These are phyloP conservation scores for Nitzschia inconspicua DNA, from an alignment of 108 stramenopile species.

Conservation along the genomic window DNA sequence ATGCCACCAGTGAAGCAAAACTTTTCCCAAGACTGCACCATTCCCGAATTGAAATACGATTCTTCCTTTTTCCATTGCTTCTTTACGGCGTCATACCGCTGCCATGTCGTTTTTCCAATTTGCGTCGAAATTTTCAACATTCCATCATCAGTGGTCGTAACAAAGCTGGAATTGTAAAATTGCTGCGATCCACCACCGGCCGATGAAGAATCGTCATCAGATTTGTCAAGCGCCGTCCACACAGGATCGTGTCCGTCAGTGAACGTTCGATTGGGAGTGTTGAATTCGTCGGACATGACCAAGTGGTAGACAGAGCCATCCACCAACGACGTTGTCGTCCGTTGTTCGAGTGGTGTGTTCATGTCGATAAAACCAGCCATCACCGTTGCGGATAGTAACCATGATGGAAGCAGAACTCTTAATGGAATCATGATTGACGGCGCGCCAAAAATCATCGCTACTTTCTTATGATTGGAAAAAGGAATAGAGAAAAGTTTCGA, in stretches of 20 bases:
- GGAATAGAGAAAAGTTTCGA: too few species aligned
- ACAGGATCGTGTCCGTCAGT: constrained; percentile 89
- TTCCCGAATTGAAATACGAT: constrained; percentile 80
- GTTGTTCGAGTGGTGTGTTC: constrained; percentile 65
- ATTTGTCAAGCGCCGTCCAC: constrained; percentile 94
- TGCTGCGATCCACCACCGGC: constrained; percentile 90
- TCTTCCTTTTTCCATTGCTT: constrained; percentile 58
- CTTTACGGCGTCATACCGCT: constrained; percentile 60
- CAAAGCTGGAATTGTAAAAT: constrained; percentile 86
- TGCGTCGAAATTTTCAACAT: constrained; percentile 75
- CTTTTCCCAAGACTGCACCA: constrained; percentile 96
- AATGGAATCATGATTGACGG: too few species aligned
- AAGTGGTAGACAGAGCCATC: constrained; percentile 72
- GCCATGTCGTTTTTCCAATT: constrained; percentile 59
- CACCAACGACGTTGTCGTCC: constrained; percentile 67
- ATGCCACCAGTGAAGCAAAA: constrained; percentile 98
- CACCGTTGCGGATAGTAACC: background rate
- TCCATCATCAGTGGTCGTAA: constrained; percentile 85
- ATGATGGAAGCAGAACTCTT: background rate
- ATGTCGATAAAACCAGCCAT: constrained; percentile 51
- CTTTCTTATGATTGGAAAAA: too few species aligned
- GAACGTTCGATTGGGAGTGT: constrained; percentile 80
- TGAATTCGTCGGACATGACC: constrained; percentile 90
- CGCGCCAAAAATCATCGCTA: too few species aligned
- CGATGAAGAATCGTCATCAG: constrained; percentile 78